A percentile compares a stretch with the other conserved stretches of the same genome.
Conservation (phyloP, 1,284 basidiomycete species). For the Stygiomarasmius scandens region DNA sequence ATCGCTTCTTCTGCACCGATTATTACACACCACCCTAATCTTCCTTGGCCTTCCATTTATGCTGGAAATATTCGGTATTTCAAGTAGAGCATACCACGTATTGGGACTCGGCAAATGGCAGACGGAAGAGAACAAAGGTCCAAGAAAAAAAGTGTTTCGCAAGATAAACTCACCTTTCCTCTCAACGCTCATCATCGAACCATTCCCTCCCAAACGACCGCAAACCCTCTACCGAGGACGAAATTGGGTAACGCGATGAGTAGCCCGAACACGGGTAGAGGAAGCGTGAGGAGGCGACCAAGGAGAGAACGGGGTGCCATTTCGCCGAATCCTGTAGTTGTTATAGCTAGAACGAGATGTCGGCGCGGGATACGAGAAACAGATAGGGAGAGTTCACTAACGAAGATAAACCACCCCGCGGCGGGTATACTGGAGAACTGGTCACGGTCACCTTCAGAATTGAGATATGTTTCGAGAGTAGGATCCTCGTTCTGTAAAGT, state of each 20-base stretch:
- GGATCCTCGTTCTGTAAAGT: constrained; percentile 87
- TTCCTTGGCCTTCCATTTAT: no score
- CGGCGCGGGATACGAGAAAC: constrained; percentile 44
- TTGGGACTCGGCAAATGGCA: no score
- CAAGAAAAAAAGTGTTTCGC: no score
- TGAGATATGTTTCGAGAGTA: constrained; percentile 76
- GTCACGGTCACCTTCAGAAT: constrained; percentile 79
- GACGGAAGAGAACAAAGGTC: no score
- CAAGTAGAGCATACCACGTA: no score
- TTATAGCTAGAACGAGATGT: constrained; percentile 76
- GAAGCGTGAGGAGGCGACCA: constrained; percentile 81
- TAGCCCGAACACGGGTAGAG: constrained; percentile 82
- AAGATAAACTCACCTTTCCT: no score
- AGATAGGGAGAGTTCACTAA: constrained; percentile 18
- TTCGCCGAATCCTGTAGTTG: constrained; percentile 85
- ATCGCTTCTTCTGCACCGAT: no score
- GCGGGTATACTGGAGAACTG: constrained; percentile 74
- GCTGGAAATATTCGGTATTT: no score
- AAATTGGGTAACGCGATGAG: constrained; percentile 88
- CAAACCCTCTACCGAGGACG: constrained; percentile 87
- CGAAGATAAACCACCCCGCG: constrained; percentile 58
- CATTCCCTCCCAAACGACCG: constrained; percentile 85
- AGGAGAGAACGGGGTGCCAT: constrained; percentile 83
- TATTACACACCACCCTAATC: no score
- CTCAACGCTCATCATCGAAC: constrained; percentile 24